Evolutionary conservation across 176 grass and related monocot genomes (phyloP).

Genomic region (Pontederia crassipes): DNA sequence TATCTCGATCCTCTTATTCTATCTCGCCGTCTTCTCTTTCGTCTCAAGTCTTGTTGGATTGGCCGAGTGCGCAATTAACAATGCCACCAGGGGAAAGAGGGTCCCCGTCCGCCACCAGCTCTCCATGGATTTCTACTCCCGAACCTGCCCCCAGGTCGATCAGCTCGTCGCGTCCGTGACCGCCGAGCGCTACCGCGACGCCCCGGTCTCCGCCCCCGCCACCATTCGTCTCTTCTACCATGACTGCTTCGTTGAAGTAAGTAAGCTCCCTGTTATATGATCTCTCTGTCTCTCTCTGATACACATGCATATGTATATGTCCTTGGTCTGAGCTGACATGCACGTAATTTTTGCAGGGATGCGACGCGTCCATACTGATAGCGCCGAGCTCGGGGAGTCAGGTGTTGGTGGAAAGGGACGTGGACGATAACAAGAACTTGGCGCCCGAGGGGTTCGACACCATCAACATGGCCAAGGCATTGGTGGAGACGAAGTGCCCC

Average conservation of each 20-base stretch:
- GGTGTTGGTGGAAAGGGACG: conserved; percentile 63
- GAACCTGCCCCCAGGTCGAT: conserved; percentile 64
- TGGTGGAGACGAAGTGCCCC: conserved; percentile 70
- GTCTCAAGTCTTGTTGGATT: conserved; percentile 29
- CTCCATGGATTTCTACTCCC: conserved; percentile 69
- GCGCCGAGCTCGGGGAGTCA: conserved; percentile 28
- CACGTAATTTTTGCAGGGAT: conserved; percentile 29
- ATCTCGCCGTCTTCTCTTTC: conserved; percentile 20
- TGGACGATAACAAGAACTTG: conserved; percentile 77
- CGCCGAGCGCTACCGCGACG: conserved; percentile 35
- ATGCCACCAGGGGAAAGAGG: conserved; percentile 1
- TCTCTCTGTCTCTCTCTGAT: no score
- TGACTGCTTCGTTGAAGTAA: conserved; percentile 96
- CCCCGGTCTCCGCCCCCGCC: conserved; percentile 52
- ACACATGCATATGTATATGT: not conserved
- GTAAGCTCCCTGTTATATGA: not conserved
- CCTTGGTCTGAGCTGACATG: not conserved
- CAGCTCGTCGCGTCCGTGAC: conserved; percentile 78
- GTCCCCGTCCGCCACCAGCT: conserved; percentile 58
- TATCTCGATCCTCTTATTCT: not conserved
- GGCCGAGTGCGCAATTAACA: not conserved
- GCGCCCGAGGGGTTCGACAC: conserved; percentile 70
- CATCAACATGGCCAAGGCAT: conserved; percentile 68
- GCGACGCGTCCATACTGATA: conserved; percentile 81
- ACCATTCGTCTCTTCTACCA: conserved; percentile 95